Conservation (phyloP, 345 rosid genomes). For the Bruguiera parviflora region DNA sequence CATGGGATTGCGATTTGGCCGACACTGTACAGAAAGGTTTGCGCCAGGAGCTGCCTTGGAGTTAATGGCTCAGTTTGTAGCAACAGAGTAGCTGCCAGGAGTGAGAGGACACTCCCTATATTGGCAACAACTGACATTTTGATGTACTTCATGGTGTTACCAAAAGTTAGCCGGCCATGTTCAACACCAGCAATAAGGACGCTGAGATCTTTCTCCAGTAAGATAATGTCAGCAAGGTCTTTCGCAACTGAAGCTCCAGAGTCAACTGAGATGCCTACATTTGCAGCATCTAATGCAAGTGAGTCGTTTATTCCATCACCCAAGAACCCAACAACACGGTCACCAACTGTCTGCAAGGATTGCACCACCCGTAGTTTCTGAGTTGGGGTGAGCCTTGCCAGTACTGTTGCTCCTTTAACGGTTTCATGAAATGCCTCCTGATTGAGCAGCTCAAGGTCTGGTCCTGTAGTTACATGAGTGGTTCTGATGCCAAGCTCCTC, state of each 20-base stretch:
- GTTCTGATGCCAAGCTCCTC: slow-evolving; percentile 72
- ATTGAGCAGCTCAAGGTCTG: slow-evolving; percentile 57
- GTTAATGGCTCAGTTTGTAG: slow-evolving; percentile 55
- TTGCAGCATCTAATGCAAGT: slow-evolving; percentile 62
- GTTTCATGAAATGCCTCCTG: slow-evolving; percentile 56
- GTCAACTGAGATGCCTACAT: slow-evolving; percentile 65
- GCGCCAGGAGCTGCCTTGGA: slow-evolving; percentile 60
- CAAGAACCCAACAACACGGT: slow-evolving; percentile 55
- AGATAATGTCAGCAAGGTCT: slow-evolving; percentile 62
- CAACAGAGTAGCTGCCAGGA: slow-evolving; percentile 50
- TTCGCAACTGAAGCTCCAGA: slow-evolving; percentile 66
- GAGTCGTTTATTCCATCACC: slow-evolving; percentile 72
- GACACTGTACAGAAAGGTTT: slow-evolving; percentile 52
- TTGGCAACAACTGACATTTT: slow-evolving; percentile 70
- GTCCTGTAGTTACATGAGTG: slow-evolving; percentile 60
- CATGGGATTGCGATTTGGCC: slow-evolving; percentile 69
- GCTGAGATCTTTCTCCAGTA: slow-evolving; percentile 68
- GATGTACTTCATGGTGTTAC: slow-evolving; percentile 73
- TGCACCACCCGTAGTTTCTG: slow-evolving; percentile 64
- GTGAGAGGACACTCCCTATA: slow-evolving; percentile 49
- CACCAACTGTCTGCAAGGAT: slow-evolving; percentile 54
- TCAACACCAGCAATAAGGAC: slow-evolving; percentile 71
- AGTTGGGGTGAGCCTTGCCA: slow-evolving; percentile 61
- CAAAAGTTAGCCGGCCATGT: slow-evolving; percentile 55
- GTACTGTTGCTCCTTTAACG: slow-evolving; percentile 57